Conservation (phyloP, 2,329 filamentous ascomycete genomes). For the Calonectria hongkongensis region DNA sequence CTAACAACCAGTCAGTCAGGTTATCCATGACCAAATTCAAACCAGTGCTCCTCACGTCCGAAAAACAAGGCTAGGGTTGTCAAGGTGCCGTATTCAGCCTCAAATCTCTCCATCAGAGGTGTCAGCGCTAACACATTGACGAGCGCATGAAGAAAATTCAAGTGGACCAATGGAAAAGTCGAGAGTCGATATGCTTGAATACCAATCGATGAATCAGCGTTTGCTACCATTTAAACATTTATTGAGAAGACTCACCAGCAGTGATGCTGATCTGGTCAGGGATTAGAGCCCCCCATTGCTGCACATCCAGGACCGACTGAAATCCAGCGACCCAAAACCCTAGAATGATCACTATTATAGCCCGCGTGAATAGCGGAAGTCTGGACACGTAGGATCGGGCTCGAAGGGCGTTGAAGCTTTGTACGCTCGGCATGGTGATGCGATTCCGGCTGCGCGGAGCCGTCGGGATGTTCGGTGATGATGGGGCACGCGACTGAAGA, state of each 20-base stretch:
- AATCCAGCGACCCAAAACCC: constrained; percentile 78
- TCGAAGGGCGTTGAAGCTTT: constrained; percentile 80
- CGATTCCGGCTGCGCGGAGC: constrained; percentile 51
- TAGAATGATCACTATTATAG: constrained; percentile 79
- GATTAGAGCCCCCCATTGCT: constrained; percentile 85
- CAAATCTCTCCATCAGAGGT: constrained; percentile 95
- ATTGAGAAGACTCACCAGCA: constrained; percentile 72
- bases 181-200: constrained; percentile 90
- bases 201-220: neutral
- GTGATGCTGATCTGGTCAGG: constrained; percentile 84
- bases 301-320: constrained; percentile 82
- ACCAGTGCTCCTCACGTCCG: constrained; percentile 81
- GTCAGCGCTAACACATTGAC: constrained; percentile 87
- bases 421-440: constrained; percentile 58
- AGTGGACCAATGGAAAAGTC: constrained; percentile 92
- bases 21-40: neutral
- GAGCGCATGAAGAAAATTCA: constrained; percentile 85
- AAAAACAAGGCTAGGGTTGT: constrained; percentile 91
- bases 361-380: constrained; percentile 90
- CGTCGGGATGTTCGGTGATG: constrained; percentile 46
- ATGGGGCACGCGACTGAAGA: constrained; percentile 36
- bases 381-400: constrained; percentile 88
- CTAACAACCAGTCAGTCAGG: constrained; percentile 64
- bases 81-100: constrained; percentile 92
- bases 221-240: neutral